Percentiles rank a stretch among this genome's conserved stretches.
phyloP scores from a whole-genome alignment of 2,329 filamentous ascomycete species.

The Incumbomyces lentus region DNA sequence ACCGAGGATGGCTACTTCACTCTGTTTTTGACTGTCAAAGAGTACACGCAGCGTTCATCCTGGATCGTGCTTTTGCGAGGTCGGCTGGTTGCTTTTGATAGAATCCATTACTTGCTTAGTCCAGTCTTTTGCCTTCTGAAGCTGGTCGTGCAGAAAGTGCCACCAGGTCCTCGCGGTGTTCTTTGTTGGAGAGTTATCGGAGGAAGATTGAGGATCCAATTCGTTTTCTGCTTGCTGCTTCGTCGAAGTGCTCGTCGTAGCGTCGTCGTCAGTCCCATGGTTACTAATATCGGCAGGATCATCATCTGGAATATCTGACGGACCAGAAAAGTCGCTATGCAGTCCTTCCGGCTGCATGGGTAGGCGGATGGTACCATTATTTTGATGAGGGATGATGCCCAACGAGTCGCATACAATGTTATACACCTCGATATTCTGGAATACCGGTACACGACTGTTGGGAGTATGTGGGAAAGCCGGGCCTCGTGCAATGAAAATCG shows the following conservation, averaged over 20 bases:
- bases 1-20: background rate
- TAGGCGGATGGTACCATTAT: conserved; percentile 69
- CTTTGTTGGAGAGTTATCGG: background rate
- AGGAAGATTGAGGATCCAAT: too few relatives aligned
- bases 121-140: conserved; percentile 21
- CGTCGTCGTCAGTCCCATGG: background rate
- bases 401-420: conserved; percentile 88
- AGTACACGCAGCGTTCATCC: background rate
- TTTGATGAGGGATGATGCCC: conserved; percentile 60
- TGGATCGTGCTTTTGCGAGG: background rate
- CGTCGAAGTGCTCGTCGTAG: background rate
- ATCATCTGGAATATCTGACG: conserved; percentile 5
- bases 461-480: conserved; percentile 82
- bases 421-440: conserved; percentile 93
- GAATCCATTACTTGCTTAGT: conserved; percentile 19
- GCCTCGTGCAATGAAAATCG: conserved; percentile 84
- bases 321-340: conserved; percentile 30
- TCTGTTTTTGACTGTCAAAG: background rate
- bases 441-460: conserved; percentile 67
- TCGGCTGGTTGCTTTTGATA: conserved; percentile 17
- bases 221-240: background rate
- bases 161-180: conserved; percentile 13
- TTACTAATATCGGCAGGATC: conserved; percentile 3
- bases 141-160: conserved; percentile 17
- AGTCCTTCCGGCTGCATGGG: conserved; percentile 36